These are phyloP conservation scores for Perkinsus olseni DNA, from an alignment of 169 alveolate species.

Conservation along the genomic window DNA sequence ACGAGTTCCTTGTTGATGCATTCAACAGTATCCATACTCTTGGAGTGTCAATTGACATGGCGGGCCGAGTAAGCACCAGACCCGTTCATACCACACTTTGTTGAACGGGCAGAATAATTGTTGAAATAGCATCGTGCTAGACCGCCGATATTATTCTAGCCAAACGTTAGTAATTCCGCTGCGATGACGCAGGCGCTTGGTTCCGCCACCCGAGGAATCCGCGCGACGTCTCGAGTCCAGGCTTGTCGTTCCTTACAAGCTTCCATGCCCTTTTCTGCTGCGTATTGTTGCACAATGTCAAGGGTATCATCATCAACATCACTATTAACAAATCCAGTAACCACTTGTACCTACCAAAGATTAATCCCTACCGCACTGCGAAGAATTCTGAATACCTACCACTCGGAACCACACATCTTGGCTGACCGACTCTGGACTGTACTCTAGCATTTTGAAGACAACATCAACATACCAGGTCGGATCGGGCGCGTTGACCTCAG, in stretches of 20 bases:
- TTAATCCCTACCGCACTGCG: background rate
- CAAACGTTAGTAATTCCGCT: too few relatives aligned
- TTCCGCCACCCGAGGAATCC: too few relatives aligned
- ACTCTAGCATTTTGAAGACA: constrained; percentile 40
- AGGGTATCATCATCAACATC: constrained; percentile 24
- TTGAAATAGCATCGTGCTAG: too few relatives aligned
- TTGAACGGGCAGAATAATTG: too few relatives aligned
- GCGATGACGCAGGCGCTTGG: too few relatives aligned
- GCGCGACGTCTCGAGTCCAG: too few relatives aligned
- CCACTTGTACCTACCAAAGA: constrained; percentile 46
- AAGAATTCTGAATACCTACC: constrained; percentile 9
- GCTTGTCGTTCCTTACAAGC: constrained; percentile 34
- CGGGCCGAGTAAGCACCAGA: too few relatives aligned
- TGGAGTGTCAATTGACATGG: too few relatives aligned
- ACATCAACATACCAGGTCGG: constrained; percentile 40
- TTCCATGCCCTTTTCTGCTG: constrained; percentile 51
- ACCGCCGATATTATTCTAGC: too few relatives aligned
- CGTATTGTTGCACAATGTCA: constrained; percentile 50
- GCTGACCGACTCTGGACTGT: constrained; percentile 36
- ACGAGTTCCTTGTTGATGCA: too few relatives aligned
- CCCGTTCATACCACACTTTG: too few relatives aligned
- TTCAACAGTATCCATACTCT: too few relatives aligned
- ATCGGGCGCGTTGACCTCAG: constrained; percentile 39
- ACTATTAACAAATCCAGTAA: constrained; percentile 59
- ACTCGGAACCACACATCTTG: constrained; percentile 34